A percentile compares a stretch with the other conserved stretches of the same genome.
Conservation (phyloP, 352 stramenopile genomes). For the Globisporangium megalacanthum region DNA sequence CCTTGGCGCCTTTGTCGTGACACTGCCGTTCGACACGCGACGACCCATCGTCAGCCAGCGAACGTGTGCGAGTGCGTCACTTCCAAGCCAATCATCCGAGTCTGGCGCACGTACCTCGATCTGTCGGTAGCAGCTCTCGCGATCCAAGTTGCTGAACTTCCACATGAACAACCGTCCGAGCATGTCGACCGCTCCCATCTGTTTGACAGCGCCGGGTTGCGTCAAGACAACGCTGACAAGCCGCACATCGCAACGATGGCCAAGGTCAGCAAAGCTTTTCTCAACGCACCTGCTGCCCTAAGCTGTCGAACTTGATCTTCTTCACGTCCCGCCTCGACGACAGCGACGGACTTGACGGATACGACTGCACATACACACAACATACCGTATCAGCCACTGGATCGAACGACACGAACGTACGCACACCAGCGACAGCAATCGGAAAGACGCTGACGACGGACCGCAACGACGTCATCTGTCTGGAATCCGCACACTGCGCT, state of each 20-base stretch:
- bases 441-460: constrained; percentile 14
- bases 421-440: background rate
- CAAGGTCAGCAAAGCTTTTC: background rate
- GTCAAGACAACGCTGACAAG: background rate
- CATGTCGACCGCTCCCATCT: constrained; percentile 79
- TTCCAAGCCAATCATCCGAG: too few relatives aligned
- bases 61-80: too few relatives aligned
- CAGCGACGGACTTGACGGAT: constrained; percentile 51
- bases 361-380: constrained; percentile 27
- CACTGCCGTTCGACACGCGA: constrained; percentile 25
- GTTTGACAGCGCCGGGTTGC: background rate
- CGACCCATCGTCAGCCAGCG: too few relatives aligned
- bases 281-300: constrained; percentile 60
- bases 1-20: constrained; percentile 81
- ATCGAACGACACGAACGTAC: background rate
- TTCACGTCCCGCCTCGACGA: constrained; percentile 62
- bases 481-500: constrained; percentile 65
- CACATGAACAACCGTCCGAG: constrained; percentile 67
- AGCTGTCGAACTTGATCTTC: constrained; percentile 70
- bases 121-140: constrained; percentile 56
- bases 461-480: constrained; percentile 54
- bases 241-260: background rate
- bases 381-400: background rate
- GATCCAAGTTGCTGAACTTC: constrained; percentile 77
- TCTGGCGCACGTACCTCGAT: constrained; percentile 32